A percentile compares a stretch with the other conserved stretches of the same genome.
phyloP scores from a whole-genome alignment of 768 basidiomycete species.

The Lactarius sp. region DNA sequence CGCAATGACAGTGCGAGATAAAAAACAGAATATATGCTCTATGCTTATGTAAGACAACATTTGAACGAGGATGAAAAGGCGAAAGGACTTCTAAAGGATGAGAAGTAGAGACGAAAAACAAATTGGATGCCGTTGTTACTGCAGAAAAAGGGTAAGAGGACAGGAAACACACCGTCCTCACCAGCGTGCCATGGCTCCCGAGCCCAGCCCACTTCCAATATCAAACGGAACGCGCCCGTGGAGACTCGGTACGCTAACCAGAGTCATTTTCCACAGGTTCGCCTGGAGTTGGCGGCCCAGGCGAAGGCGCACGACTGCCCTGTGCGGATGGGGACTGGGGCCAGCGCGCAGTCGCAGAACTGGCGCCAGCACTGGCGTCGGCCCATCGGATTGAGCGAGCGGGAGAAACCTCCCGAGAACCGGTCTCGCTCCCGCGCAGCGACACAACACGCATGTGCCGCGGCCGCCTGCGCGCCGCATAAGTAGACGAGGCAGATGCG shows the following conservation, averaged over 20 bases:
- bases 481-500: conserved; percentile 12
- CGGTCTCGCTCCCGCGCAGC: conserved; percentile 28
- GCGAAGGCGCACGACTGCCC: conserved; percentile 15
- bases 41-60: background rate
- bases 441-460: conserved; percentile 33
- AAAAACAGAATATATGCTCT: background rate
- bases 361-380: conserved; percentile 30
- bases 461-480: conserved; percentile 21
- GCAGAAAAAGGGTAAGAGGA: background rate
- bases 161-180: background rate
- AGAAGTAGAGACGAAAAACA: background rate
- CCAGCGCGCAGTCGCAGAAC: conserved; percentile 23
- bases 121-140: background rate
- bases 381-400: conserved; percentile 46
- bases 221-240: background rate
- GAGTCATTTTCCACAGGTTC: background rate
- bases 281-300: conserved; percentile 5
- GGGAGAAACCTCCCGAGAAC: conserved; percentile 41
- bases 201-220: background rate
- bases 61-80: background rate
- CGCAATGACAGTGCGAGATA: background rate
- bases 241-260: background rate
- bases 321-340: conserved; percentile 20
- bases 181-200: background rate
- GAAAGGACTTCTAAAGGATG: background rate